Conservation (phyloP, 495 filamentous ascomycete genomes). For the Daldinia caldariorum region DNA sequence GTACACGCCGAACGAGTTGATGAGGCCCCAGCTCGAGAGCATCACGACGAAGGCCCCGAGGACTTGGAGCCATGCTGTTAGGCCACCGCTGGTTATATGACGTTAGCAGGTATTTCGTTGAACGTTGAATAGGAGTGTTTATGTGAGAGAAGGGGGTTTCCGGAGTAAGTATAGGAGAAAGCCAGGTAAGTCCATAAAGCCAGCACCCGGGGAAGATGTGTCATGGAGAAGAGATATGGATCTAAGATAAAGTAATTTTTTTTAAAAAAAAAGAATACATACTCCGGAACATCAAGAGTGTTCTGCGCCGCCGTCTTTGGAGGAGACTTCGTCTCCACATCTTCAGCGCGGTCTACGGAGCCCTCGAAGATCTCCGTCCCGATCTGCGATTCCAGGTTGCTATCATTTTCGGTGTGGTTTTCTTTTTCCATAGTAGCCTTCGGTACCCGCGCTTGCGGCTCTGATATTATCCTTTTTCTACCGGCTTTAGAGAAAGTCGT, state of each 20-base stretch:
- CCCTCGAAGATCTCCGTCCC: conserved; percentile 20
- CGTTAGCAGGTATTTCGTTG: background rate
- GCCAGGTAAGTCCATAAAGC: background rate
- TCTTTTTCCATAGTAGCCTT: conserved; percentile 10
- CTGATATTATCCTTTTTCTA: background rate
- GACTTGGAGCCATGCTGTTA: conserved; percentile 59
- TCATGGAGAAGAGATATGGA: background rate
- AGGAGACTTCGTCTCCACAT: conserved; percentile 11
- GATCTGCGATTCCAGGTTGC: conserved; percentile 5
- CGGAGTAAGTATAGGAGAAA: background rate
- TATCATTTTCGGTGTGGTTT: conserved; percentile 28
- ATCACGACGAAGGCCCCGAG: conserved; percentile 53
- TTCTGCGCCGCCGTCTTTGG: conserved; percentile 9
- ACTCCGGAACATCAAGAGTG: conserved; percentile 26
- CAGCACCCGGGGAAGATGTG: conserved; percentile 28
- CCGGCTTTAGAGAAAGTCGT: background rate
- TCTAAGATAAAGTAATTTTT: too few relatives aligned
- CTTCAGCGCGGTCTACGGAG: conserved; percentile 19
- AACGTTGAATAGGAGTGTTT: background rate
- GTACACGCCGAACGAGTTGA: conserved; percentile 63
- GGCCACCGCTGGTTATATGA: conserved; percentile 46
- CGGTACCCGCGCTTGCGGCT: background rate
- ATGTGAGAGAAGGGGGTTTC: background rate
- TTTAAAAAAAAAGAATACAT: conserved; percentile 14
- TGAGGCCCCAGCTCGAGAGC: conserved; percentile 56